Evolutionary conservation across 2,329 filamentous ascomycete genomes (phyloP), one percentile per base, ranked within the genome.

Genomic region (Colletotrichum falcatum): DNA sequence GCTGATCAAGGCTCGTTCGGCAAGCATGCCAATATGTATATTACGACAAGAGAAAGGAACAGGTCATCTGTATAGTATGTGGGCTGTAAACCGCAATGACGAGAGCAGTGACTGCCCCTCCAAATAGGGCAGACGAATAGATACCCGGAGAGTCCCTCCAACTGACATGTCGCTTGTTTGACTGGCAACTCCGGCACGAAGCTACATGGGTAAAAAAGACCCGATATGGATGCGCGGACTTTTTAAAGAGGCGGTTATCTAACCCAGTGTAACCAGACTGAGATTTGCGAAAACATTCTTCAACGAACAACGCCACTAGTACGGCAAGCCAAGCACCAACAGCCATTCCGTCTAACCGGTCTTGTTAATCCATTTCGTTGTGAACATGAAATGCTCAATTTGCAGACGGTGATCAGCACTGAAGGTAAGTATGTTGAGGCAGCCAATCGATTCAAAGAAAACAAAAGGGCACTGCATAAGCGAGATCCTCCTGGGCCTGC

Each of bases 31-130:
- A 18, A 18, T 18, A 62, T 33, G 61, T 23, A 35, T 23, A 20
- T 59, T 55, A 11, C 37, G 46, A 56, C 12, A 54, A 59, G 20
- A 53, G 37, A 46, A 28, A 48, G 49, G 53, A 39, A 42, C 37
- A 61, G 44, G 67, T 67, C 60, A 53, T 46, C 23, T 61, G 58
- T 51, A 53, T 26, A 30, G 60, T 58, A 56, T n/a, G 44, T n/a
- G 18, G 48, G 37, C 1, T 33, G 28, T n/a, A 44, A 23, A 44
- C 23, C 49, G 37, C 48, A n/a, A 20, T 49, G 7, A 51, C 9
- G 33, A 39, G 20, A 30, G 16, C 12, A 51, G n/a, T 20, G 18
- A 39, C 16, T 37, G 33, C 14, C 16, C 58, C 44, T 37, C 5
- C 23, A 39, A 1, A 16, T 11, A 8, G n/a, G 49, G 26, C 60